phyloP scores from a whole-genome alignment of 805 yeast species.

The Grigorovia yakushimaensis region DNA sequence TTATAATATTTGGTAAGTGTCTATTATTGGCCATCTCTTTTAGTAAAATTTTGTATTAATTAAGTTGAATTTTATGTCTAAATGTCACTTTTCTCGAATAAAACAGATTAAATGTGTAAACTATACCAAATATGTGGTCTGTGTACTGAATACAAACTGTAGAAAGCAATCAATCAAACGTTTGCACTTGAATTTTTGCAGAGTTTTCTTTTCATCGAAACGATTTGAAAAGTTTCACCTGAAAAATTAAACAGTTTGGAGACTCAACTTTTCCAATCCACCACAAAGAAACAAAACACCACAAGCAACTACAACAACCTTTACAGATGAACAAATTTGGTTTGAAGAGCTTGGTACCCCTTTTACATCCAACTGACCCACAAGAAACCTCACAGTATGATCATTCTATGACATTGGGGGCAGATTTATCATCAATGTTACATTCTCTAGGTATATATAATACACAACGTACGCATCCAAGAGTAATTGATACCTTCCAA shows the following conservation, averaged over 20 bases:
- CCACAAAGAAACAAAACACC: neutral
- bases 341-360: slow-evolving; percentile 24
- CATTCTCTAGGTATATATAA: slow-evolving; percentile 27
- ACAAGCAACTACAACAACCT: neutral
- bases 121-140: too few relatives aligned
- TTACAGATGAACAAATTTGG: slow-evolving; percentile 29
- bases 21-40: slow-evolving; percentile 10
- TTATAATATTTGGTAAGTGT: slow-evolving; percentile 59
- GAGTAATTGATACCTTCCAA: slow-evolving; percentile 46
- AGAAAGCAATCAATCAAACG: neutral
- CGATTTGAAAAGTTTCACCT: neutral
- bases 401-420: slow-evolving; percentile 28
- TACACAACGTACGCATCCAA: slow-evolving; percentile 14
- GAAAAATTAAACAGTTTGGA: too few relatives aligned
- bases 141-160: too few relatives aligned
- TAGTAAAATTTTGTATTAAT: too few relatives aligned
- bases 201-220: too few relatives aligned
- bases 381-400: slow-evolving; percentile 18
- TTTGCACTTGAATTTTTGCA: too few relatives aligned
- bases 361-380: slow-evolving; percentile 22
- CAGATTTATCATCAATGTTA: slow-evolving; percentile 27
- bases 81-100: too few relatives aligned
- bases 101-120: too few relatives aligned
- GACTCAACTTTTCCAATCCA: neutral
- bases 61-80: too few relatives aligned